Evolutionary conservation across 164 flowering plant genomes (phyloP), one percentile per base, ranked within the genome.

Genomic region (Piper longum): DNA sequence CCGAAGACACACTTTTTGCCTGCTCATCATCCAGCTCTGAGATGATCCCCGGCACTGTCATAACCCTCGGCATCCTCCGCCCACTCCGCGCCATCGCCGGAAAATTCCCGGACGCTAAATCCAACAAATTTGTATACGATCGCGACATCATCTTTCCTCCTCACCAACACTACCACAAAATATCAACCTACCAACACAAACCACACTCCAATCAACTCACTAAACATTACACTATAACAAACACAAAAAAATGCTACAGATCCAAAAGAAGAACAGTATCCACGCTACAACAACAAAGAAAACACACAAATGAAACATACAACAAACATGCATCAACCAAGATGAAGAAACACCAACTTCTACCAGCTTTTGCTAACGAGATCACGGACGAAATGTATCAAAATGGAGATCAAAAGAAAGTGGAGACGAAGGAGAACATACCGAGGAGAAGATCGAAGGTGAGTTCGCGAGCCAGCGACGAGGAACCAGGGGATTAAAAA

Each of bases 41-140:
- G 57, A 86, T 70, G 18, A 75, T 68, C 40, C 87, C 89, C 0
- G 89, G 82, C 16, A 84, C 89, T 0, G 92, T 84, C 89, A 86
- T 84, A 56, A 81, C 87, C 51, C 89, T 62, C 0, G 85, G 83
- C 44, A 82, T 69, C 17, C 82, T 77, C 9, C 69, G 79, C 64
- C 71, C 76, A 56, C 68, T 78, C 4, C 85, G 80, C 58, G 75
- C 79, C 76, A 79, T 74, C 52, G 62, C 76, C 55, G 87, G 85
- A 62, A 84, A 83, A 70, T 84, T 85, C 45, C 92, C 89, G 0
- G 86, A 80, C 18, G 86, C 92, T 45, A 86, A 83, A 80, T 86
- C 92, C 67, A 86, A 75, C 43, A 86, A 83, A 74, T 86, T 86
- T 55, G 92, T 83, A 73, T 84, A 84, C 66, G 92, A 86, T 76